Base-by-base conservation (phyloP, 352 stramenopile species). In the Pythium graminicola region DNA sequence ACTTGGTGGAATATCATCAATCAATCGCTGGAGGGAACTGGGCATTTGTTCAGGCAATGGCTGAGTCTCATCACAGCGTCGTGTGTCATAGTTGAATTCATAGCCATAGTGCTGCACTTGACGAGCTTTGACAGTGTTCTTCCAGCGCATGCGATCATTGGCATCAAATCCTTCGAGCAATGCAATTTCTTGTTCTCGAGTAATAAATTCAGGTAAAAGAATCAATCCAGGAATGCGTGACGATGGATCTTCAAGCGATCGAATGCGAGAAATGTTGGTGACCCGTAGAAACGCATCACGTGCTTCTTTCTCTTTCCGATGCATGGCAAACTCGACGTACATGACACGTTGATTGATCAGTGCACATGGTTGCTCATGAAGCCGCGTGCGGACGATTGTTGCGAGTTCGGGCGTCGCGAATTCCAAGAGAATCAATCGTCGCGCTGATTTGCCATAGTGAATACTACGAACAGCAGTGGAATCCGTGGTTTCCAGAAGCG, bases 31-130 rank as follows among this genome's bases (percentile, higher is more conserved):
- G 23, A 88, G 24, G 2, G 72, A 57, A 20, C 64, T 19, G 0
- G 76, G 76, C 58, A 90, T 80, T 6, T 56, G 55, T 22, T 74
- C 71, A 16, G 64, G 60, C 5, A 89, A 57, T 6, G 73, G 75
- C 46, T 73, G 24, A 4, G 61, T 48, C 28, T 65, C 64, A 52
- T 90, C 76, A 48, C 79, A 90, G 1, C 70, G 62, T 0, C 80
- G 72, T 28, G 81, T 91, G 27, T 88, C 76, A 60, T 95, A 95
- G 61, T 88, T 86, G 57, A 95, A 95, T 57, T 80, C 79, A 57
- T 79, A 93, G 19, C 85, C 82, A 64, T 86, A 95, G 62, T 95
- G 86, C 67, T 93, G 81, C 53, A 95, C 86, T 47, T 93, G 82
- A 28, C 86, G 80, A 22, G 80, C 78, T 55, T 81, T 78, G 23